A percentile compares a stretch with the other conserved stretches of the same genome.
phyloP scores from a whole-genome alignment of 352 stramenopile species.

The Phytopythium mirpurense region DNA sequence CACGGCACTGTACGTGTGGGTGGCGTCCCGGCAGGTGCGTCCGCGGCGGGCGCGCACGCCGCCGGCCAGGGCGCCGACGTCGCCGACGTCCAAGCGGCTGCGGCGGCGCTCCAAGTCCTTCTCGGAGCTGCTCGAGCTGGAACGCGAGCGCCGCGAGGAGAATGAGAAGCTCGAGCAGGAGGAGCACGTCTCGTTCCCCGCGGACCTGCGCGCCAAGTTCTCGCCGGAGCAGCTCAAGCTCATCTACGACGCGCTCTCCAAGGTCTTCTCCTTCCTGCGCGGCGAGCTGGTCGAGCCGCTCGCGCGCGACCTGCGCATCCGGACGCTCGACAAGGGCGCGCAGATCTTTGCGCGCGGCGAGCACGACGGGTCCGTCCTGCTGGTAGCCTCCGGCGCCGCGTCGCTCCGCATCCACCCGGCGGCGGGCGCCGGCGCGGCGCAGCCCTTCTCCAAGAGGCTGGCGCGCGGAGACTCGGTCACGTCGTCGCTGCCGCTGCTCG shows the following conservation, averaged over 20 bases:
- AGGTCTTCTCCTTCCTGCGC: conserved; percentile 75
- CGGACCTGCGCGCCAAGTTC: conserved; percentile 48
- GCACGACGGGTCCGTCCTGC: conserved; percentile 73
- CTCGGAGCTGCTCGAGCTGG: conserved; percentile 53
- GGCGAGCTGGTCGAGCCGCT: conserved; percentile 62
- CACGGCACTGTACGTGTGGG: conserved; percentile 68
- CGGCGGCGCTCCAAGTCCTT: conserved; percentile 64
- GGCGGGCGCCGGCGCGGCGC: conserved; percentile 20
- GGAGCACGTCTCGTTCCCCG: conserved; percentile 64
- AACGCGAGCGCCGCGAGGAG: conserved; percentile 58
- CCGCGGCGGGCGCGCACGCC: conserved; percentile 38
- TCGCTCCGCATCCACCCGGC: conserved; percentile 59
- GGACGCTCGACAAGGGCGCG: conserved; percentile 38
- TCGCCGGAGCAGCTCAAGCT: conserved; percentile 71
- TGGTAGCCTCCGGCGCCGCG: conserved; percentile 56
- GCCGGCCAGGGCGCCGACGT: conserved; percentile 36
- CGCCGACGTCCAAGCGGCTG: conserved; percentile 64
- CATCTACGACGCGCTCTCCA: conserved; percentile 74
- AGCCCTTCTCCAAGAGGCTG: conserved; percentile 50
- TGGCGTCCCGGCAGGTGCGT: conserved; percentile 73
- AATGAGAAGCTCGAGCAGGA: conserved; percentile 54
- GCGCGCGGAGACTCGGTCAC: conserved; percentile 59
- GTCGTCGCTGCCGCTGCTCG: conserved; percentile 66
- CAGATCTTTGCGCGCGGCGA: conserved; percentile 50
- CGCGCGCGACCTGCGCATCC: conserved; percentile 52